Evolutionary conservation across 192 early-diverging fungal species (phyloP).

Genomic region (Coemansia sp.): DNA sequence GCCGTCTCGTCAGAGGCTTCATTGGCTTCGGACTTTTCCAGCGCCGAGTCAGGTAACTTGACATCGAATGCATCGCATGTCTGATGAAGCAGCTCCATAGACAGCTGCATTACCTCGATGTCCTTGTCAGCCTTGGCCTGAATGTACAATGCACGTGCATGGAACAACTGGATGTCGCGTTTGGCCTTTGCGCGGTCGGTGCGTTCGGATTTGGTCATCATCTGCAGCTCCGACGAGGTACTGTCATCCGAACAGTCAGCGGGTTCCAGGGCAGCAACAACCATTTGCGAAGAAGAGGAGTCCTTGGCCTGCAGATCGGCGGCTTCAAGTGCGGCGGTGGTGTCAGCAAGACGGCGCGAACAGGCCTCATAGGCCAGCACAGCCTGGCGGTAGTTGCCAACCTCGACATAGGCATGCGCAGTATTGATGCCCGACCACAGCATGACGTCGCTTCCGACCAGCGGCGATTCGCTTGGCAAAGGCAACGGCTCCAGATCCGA

Average conservation of each 20-base stretch:
- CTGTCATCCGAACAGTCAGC: neutral
- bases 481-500: neutral
- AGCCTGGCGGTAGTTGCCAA: conserved; percentile 73
- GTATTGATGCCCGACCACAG: conserved; percentile 66
- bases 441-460: conserved; percentile 41
- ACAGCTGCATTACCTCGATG: conserved; percentile 58
- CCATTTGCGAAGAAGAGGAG: neutral
- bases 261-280: conserved; percentile 9
- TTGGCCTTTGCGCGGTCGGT: conserved; percentile 18
- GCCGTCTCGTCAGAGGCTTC: neutral
- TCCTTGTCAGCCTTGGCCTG: conserved; percentile 66
- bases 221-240: neutral
- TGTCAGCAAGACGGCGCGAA: conserved; percentile 47
- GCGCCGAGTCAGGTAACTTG: conserved; percentile 19
- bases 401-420: conserved; percentile 73
- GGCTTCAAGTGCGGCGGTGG: conserved; percentile 16
- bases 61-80: conserved; percentile 18
- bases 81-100: conserved; percentile 52
- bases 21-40: neutral
- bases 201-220: conserved; percentile 23
- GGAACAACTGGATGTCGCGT: conserved; percentile 41
- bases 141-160: conserved; percentile 54
- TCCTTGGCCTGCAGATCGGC: conserved; percentile 7
- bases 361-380: conserved; percentile 67
- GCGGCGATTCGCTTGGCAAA: neutral